Conservation (phyloP, 1,139 yeast genomes). For the Sugiyamaella neomexicana region DNA sequence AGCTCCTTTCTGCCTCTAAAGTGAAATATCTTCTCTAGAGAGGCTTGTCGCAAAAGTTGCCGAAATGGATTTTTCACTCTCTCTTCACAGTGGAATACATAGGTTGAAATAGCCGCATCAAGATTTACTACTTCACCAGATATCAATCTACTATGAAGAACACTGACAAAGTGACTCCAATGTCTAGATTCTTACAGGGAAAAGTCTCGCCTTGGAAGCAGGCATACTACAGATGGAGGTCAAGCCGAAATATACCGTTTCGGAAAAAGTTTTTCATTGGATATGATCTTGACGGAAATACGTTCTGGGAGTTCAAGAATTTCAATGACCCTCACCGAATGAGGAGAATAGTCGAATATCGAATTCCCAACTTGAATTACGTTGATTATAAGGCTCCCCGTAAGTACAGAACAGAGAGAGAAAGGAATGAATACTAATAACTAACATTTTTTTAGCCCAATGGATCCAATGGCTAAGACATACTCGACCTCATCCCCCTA, state of each 20-base stretch:
- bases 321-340: conserved; percentile 39
- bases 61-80: no score
- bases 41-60: no score
- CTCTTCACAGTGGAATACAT: no score
- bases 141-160: not conserved
- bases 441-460: conserved; percentile 47
- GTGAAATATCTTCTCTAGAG: no score
- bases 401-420: conserved; percentile 18
- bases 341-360: conserved; percentile 46
- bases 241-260: conserved; percentile 65
- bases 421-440: not conserved
- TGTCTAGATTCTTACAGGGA: conserved; percentile 32
- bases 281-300: conserved; percentile 76
- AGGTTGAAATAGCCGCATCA: not conserved
- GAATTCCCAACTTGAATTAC: conserved; percentile 36
- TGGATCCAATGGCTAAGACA: conserved; percentile 82
- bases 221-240: conserved; percentile 57
- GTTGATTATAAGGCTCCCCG: conserved; percentile 48
- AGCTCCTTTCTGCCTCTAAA: no score
- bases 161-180: not conserved
- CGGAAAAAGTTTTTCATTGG: conserved; percentile 52
- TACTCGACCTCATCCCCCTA: conserved; percentile 61
- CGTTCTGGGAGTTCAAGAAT: conserved; percentile 78
- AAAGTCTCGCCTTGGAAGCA: conserved; percentile 43
- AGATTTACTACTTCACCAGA: not conserved